Evolutionary conservation across 768 basidiomycete species (phyloP), one percentile per base, ranked within the genome.

Genomic region (Amanita exitialis): DNA sequence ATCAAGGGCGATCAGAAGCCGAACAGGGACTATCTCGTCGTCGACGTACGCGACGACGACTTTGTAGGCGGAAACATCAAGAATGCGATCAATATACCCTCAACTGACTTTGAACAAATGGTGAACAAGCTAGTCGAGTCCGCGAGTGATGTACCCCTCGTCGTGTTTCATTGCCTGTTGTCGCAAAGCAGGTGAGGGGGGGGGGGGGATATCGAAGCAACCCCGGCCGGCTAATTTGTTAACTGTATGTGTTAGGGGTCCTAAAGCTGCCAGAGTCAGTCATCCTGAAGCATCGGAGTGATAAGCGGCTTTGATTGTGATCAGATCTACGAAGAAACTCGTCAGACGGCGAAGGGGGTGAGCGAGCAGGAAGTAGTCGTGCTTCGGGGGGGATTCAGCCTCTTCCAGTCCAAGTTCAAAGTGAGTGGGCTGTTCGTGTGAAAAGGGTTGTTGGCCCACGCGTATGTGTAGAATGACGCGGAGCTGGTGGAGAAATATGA

Each of bases 21-120:
- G 6, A 66, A 70, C 58, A 77, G 79, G 61, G 86, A 90, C 61
- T 91, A 82, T 61, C 63, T 83, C 27, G 74, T 92, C 39, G 76
- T 92, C 36, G 90, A 92, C 62, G 90, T 92, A 28, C 82, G 90
- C n/a, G 89, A 90, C 62, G 78, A 82, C 51, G 90, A 92, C 56
- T 86, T 74, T 64, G 69, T 61, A 9, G 90, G 90, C 56, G 90
- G 90, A 34, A 84, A 91, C 62, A 88, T 92, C 63, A 79, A 75
- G 56, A 74, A 77, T 54, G 73, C 78, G 37, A 59, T 77, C 52
- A 79, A 86, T 59, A 60, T 72, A 30, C 90, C 90, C 1, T 86
- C 86, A 6, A 54, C 62, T 25, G 71, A 71, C 44, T 89, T 90
- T 64, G 61, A 75, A 32, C 66, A 62, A 46, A 72, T 66, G 18